Evolutionary conservation across 108 stramenopile genomes (phyloP), one percentile per base, ranked within the genome.

Genomic region (Conticribra weissflogii): DNA sequence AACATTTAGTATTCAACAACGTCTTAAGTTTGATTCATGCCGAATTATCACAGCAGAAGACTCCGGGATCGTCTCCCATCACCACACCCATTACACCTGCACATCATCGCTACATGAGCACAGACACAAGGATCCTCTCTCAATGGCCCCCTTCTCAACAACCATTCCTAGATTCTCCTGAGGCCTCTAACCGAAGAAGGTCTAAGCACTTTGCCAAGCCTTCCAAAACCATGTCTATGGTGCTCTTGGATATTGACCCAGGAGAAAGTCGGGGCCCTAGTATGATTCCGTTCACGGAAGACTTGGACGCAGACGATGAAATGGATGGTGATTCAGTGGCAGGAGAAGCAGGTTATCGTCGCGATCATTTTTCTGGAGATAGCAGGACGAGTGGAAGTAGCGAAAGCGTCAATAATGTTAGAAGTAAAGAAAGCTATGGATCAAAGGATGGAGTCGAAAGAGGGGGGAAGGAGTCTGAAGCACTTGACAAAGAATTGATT

Each of bases 191-290:
- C n/a, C n/a, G n/a, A n/a, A n/a, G n/a, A n/a, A n/a, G n/a, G n/a
- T n/a, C n/a, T n/a, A n/a, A n/a, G n/a, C n/a, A n/a, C n/a, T n/a
- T n/a, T n/a, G n/a, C 53, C 7, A 63, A 46, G 28, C 59, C 60
- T 34, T 45, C 48, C 41, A 76, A 76, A 48, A 68, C 75, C 14
- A 76, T 68, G 75, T 68, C 66, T 25, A 77, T 77, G 76, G 29
- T 77, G 28, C 45, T 77, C 16, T 54, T 77, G 12, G 76, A 77
- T 63, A 77, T 77, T 31, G 53, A 44, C 24, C 56, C 76, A 23
- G 76, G 67, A 44, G 68, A 77, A 54, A 55, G 32, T 44, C 56
- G 62, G 41, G 76, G 76, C 14, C 76, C 76, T 4, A 69, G 68
- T 36, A 68, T 77, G 53, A 64, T 63, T 48, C 62, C 76, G 9